These are phyloP conservation scores for Podosphaera fusca DNA, from an alignment of 2,329 filamentous ascomycete genomes.

Conservation along the genomic window DNA sequence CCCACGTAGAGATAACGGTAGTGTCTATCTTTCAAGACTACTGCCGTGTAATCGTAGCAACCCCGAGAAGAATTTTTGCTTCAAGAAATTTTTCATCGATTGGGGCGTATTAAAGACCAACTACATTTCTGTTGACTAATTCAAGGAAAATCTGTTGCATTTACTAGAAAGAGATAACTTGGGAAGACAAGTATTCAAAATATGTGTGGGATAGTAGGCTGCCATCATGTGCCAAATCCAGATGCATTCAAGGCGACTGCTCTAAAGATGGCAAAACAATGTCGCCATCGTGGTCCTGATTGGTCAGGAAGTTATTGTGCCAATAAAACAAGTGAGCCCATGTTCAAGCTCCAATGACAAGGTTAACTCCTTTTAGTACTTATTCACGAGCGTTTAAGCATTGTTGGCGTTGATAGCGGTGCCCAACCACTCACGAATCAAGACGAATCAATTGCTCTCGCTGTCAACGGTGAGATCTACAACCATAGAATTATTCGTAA, in stretches of 20 bases:
- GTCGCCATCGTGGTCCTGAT: constrained; percentile 91
- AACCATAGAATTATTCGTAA: constrained; percentile 95
- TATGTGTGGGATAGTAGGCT: constrained; percentile 45
- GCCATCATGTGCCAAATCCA: constrained; percentile 83
- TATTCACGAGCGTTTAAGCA: constrained; percentile 90
- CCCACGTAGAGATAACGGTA: no score
- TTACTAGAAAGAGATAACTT: no score
- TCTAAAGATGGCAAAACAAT: constrained; percentile 85
- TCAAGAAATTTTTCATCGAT: no score
- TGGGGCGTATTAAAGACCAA: no score
- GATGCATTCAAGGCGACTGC: constrained; percentile 91
- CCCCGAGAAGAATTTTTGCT: no score
- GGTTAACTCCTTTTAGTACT: constrained; percentile 36
- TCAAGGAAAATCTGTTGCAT: no score
- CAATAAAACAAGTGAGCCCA: constrained; percentile 58
- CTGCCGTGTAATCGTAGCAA: no score
- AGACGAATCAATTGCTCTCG: constrained; percentile 68
- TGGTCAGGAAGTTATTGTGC: constrained; percentile 86
- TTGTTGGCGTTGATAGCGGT: constrained; percentile 84
- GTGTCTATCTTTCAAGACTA: no score
- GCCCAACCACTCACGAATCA: constrained; percentile 88
- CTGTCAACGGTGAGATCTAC: constrained; percentile 99
- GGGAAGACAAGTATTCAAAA: no score
- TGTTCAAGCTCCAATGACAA: neutral
- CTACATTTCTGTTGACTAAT: no score